Evolutionary conservation across 2,329 filamentous ascomycete species (phyloP).

Genomic region (Fusarium scirpi): DNA sequence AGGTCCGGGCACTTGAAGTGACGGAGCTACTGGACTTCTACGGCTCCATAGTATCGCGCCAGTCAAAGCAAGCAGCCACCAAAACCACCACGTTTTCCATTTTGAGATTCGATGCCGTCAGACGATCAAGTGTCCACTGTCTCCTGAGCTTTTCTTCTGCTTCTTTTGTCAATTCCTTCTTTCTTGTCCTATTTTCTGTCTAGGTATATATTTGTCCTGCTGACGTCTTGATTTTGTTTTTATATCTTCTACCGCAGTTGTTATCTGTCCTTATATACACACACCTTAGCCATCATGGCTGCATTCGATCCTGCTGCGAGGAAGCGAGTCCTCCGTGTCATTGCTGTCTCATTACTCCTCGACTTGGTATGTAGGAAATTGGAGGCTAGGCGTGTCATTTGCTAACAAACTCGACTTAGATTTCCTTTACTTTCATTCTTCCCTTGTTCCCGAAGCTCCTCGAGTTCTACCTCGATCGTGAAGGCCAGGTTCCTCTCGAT

Average conservation of each 20-base stretch:
- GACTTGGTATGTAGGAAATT: slow-evolving; percentile 74
- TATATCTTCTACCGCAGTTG: not conserved
- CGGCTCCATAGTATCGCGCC: slow-evolving; percentile 1
- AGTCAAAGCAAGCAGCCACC: slow-evolving; percentile 36
- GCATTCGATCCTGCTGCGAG: slow-evolving; percentile 67
- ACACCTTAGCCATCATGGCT: slow-evolving; percentile 53
- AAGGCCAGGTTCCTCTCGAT: slow-evolving; percentile 65
- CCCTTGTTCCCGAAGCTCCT: slow-evolving; percentile 95
- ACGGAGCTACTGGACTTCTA: slow-evolving; percentile 16
- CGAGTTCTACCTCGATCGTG: slow-evolving; percentile 92
- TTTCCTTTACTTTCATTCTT: slow-evolving; percentile 98
- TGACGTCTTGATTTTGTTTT: not conserved
- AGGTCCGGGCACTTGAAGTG: slow-evolving; percentile 4
- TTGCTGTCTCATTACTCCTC: slow-evolving; percentile 89
- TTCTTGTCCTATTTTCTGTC: not conserved
- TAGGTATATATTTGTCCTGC: not conserved
- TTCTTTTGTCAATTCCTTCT: slow-evolving; percentile 10
- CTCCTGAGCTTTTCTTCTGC: slow-evolving; percentile 33
- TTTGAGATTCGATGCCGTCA: slow-evolving; percentile 33
- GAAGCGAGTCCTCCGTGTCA: slow-evolving; percentile 85
- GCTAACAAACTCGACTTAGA: slow-evolving; percentile 63
- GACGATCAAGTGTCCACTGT: slow-evolving; percentile 40
- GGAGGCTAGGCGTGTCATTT: not conserved
- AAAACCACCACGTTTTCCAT: slow-evolving; percentile 34
- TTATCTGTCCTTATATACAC: slow-evolving; percentile 9